Evolutionary conservation across 257 asterid genomes (phyloP), one percentile per base, ranked within the genome.

Genomic region (Eucommia ulmoides): DNA sequence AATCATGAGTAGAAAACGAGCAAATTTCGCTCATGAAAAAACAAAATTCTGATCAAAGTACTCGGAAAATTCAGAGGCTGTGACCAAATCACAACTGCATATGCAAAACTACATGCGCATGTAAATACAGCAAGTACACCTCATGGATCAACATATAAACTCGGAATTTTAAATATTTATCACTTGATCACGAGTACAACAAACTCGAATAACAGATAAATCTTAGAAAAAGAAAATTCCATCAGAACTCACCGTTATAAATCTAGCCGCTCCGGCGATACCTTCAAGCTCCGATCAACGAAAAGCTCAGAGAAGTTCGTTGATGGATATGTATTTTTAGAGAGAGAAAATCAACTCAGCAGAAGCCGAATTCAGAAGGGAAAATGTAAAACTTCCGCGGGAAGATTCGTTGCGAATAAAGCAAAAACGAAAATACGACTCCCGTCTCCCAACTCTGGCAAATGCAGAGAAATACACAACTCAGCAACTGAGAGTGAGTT

Each of bases 361-460:
- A 44, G 80, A 74, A 78, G 71, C 50, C 74, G 68, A 62, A 35
- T 69, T 70, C 70, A 53, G 54, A 25, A 54, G 41, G 66, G 64
- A 67, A 67, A 72, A 73, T 72, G 12, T 26, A 26, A 49, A 67
- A 51, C 71, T 65, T 77, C 77, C 24, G 16, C 11, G 44, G 16
- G 44, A 35, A 18, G 16, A 10, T 35, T 35, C 3, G 16, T 10
- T 2, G 11, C 11, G 44, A 35, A 35, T 18, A 35, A 35, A 15
- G 15, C 44, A 35, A 35, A n/a, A n/a, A n/a, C n/a, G n/a, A n/a
- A n/a, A n/a, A n/a, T n/a, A n/a, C n/a, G n/a, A n/a, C n/a, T n/a
- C n/a, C n/a, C n/a, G n/a, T n/a, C n/a, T n/a, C n/a, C n/a, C n/a
- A n/a, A n/a, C n/a, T n/a, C n/a, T n/a, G n/a, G n/a, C n/a, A n/a